These are phyloP conservation scores for Fusarium sororula DNA, from an alignment of 2,329 filamentous ascomycete species.

Conservation along the genomic window DNA sequence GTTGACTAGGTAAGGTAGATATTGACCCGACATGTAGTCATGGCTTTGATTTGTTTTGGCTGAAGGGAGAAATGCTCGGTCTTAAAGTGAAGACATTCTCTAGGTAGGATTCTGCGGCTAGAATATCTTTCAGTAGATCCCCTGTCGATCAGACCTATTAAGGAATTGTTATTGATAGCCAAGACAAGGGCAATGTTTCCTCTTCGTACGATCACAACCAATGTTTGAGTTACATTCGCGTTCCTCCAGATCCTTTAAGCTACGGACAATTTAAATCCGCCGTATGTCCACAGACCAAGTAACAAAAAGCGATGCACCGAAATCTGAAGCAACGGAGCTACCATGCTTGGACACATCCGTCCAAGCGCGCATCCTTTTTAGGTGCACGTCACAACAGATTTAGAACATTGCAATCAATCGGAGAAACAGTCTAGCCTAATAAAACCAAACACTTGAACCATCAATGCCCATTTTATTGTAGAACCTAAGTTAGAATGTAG, in stretches of 20 bases:
- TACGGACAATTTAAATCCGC: background rate
- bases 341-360: conserved; percentile 1
- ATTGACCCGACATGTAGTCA: background rate
- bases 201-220: background rate
- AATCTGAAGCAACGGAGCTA: conserved; percentile 22
- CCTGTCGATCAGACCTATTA: conserved; percentile 32
- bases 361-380: conserved; percentile 13
- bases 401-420: conserved; percentile 16
- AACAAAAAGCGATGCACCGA: conserved; percentile 12
- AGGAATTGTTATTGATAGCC: background rate
- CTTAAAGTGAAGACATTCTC: background rate
- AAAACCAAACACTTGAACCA: background rate
- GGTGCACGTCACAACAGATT: background rate
- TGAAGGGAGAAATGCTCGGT: background rate
- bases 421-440: conserved; percentile 12
- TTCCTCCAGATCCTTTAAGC: background rate
- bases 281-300: background rate
- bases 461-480: conserved; percentile 16
- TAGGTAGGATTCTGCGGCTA: background rate
- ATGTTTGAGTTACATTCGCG: conserved; percentile 12
- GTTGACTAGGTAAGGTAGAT: too few species aligned
- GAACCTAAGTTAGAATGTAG: background rate
- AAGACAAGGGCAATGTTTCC: conserved; percentile 5
- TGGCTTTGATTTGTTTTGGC: background rate
- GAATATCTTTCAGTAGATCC: background rate